Evolutionary conservation across 257 asterid species (phyloP), one percentile per base, ranked within the genome.

Genomic region (Nemophila menziesii): DNA sequence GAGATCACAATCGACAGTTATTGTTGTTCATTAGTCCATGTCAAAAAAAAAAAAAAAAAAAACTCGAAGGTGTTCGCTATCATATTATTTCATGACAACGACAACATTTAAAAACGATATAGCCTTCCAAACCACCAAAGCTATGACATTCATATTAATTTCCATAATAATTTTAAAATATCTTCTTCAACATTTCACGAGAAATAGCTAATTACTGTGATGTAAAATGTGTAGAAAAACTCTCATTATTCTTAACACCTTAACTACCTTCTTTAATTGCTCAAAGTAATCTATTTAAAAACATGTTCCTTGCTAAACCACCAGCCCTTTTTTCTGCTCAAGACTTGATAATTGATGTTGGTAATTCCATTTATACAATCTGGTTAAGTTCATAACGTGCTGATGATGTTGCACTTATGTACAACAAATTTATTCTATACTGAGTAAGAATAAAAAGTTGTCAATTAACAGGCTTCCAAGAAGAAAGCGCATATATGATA

Each of bases 401-500:
- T 29, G 38, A 27, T 23, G 21, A 58, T 26, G n/a, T n/a, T n/a
- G 36, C 44, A 43, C 19, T 19, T 7, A 37, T 16, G 24, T 13
- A 33, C 16, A 24, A 11, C 22, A 14, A 14, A 33, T 5, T 17
- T 7, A 11, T 16, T 9, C 16, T 27, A 23, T 16, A 2, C 8
- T 15, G 18, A 20, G 39, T 6, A 15, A 16, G 16, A 2, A 34
- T 29, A 1, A n/a, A n/a, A 19, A 20, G 29, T 12, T 8, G 20
- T 62, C 57, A 58, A 29, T 40, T 45, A 55, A 45, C 41, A 0
- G 51, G 27, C 43, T 20, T 56, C 76, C 76, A 69, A 9, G 76
- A 55, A 48, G 72, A 69, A 23, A 57, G 54, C 6, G 72, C 72
- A 29, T 33, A 64, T 6, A 64, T 8, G 13, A 64, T 69, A 12